Evolutionary conservation across 108 stramenopile species (phyloP).

Genomic region (Fragilaria radians): DNA sequence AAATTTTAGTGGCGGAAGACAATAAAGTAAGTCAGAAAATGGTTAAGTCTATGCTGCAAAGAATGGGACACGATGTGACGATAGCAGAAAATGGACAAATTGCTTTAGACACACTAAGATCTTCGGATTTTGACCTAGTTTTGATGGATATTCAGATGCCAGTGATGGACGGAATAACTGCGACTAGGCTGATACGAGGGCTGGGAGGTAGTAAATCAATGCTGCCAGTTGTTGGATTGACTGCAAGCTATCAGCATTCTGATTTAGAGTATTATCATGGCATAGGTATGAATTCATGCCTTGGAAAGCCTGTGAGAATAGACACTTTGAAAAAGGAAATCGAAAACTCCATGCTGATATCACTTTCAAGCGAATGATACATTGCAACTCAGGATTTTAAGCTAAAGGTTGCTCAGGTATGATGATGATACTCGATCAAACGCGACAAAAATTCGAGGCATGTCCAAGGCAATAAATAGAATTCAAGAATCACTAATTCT

Average conservation of each 20-base stretch:
- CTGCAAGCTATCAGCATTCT: slow-evolving; percentile 22
- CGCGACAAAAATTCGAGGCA: too few species aligned
- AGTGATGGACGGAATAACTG: slow-evolving; percentile 57
- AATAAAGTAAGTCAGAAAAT: slow-evolving; percentile 45
- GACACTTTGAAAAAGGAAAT: not conserved
- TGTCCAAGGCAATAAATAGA: too few species aligned
- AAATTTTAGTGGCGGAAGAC: slow-evolving; percentile 49
- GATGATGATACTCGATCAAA: too few species aligned
- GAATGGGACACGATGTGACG: slow-evolving; percentile 20
- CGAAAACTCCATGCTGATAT: too few species aligned
- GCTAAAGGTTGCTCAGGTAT: too few species aligned
- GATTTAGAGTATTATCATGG: slow-evolving; percentile 7
- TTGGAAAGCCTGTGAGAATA: slow-evolving; percentile 27
- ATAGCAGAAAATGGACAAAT: slow-evolving; percentile 26
- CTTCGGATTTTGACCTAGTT: slow-evolving; percentile 28
- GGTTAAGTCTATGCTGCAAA: slow-evolving; percentile 21
- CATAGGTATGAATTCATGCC: slow-evolving; percentile 28
- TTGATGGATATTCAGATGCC: slow-evolving; percentile 75
- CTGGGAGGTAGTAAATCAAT: slow-evolving; percentile 19
- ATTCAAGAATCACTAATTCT: too few species aligned
- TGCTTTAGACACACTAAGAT: slow-evolving; percentile 19
- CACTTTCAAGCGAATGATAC: too few species aligned
- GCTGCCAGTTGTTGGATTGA: slow-evolving; percentile 40
- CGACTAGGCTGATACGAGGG: slow-evolving; percentile 31
- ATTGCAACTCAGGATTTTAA: too few species aligned